phyloP scores from a whole-genome alignment of 2,329 filamentous ascomycete genomes.

The Pseudogymnoascus sp. region DNA sequence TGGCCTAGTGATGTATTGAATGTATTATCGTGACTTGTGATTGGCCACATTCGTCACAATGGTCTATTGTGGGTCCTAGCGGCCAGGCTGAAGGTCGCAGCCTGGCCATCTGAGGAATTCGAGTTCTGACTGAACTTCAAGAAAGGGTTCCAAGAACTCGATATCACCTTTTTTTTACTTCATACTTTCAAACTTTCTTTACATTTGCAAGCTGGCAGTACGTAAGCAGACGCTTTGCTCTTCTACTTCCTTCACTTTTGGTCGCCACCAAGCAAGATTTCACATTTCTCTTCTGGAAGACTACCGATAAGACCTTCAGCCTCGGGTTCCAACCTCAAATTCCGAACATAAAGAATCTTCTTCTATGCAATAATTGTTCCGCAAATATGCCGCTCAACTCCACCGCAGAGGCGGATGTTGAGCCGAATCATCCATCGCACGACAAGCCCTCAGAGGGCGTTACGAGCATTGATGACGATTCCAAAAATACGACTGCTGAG shows the following conservation, averaged over 20 bases:
- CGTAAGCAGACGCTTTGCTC: not conserved
- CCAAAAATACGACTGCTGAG: slow-evolving; percentile 24
- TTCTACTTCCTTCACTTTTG: not conserved
- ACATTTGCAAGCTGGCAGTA: not conserved
- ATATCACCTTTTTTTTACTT: not conserved
- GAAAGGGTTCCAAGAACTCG: not conserved
- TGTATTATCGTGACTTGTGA: not conserved
- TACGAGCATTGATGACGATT: slow-evolving; percentile 3
- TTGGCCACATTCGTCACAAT: not conserved
- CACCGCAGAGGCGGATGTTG: slow-evolving; percentile 6
- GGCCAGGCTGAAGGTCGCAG: not conserved
- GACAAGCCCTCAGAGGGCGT: slow-evolving; percentile 4
- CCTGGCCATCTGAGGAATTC: not conserved
- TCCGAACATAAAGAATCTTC: not conserved
- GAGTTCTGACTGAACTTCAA: not conserved
- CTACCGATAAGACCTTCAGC: not conserved
- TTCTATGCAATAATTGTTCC: not conserved
- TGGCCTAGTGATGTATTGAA: not conserved
- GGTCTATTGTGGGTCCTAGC: not conserved
- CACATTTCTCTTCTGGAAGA: not conserved
- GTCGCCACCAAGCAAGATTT: not conserved
- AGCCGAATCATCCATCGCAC: not conserved
- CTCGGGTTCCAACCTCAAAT: not conserved
- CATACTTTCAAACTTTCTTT: not conserved
- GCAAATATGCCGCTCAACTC: slow-evolving; percentile 5